Evolutionary conservation across 257 asterid genomes (phyloP).

Genomic region (Solanum phureja): DNA sequence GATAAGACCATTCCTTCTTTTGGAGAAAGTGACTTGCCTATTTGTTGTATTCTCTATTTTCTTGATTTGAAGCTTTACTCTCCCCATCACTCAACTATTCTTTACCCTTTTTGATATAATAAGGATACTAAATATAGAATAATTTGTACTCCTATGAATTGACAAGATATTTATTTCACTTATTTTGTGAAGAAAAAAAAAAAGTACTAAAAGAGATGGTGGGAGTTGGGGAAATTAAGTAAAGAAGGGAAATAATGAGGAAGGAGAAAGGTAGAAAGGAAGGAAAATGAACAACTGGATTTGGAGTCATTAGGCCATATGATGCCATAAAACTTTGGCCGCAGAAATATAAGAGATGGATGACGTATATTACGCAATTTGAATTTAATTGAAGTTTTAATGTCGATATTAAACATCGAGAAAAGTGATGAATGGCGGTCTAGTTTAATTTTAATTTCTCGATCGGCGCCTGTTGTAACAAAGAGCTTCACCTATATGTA

Average conservation of each 20-base stretch:
- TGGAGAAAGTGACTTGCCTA: conserved; percentile 96
- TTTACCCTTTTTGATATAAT: conserved; percentile 6
- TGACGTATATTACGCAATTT: neutral
- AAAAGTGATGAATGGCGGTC: conserved; percentile 34
- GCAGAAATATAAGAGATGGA: conserved; percentile 1
- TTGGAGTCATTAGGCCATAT: conserved; percentile 63
- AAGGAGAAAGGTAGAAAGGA: neutral
- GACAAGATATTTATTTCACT: neutral
- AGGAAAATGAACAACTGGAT: conserved; percentile 11
- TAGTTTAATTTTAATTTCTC: conserved; percentile 3
- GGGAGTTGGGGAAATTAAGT: neutral
- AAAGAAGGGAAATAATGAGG: neutral
- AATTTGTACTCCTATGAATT: neutral
- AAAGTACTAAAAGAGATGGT: neutral
- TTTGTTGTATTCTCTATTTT: conserved; percentile 89
- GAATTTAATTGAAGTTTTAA: too few species aligned
- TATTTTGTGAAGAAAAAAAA: neutral
- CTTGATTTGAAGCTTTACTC: conserved; percentile 93
- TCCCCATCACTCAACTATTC: conserved; percentile 39
- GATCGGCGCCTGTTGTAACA: neutral
- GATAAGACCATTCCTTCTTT: conserved; percentile 87
- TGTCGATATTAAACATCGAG: accelerated
- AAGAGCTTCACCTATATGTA: neutral
- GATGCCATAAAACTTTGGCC: conserved; percentile 31
- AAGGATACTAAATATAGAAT: conserved; percentile 31